These are phyloP conservation scores for Heliamphora exappendiculata DNA, from an alignment of 148 eudicot genomes.

Conservation along the genomic window DNA sequence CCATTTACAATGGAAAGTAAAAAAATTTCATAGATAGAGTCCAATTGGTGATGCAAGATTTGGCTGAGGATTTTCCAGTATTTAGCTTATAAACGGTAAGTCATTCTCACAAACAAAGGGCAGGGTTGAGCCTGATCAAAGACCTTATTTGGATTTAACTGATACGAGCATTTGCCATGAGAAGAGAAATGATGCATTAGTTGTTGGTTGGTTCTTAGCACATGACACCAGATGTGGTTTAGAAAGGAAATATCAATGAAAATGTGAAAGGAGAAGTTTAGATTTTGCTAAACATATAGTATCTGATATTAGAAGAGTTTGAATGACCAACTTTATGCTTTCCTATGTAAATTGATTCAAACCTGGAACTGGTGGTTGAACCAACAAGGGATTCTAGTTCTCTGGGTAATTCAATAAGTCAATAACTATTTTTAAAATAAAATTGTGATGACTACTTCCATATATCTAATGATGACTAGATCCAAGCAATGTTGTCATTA, in stretches of 20 bases:
- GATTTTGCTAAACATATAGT: not conserved
- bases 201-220: not conserved
- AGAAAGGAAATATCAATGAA: not conserved
- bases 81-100: not conserved
- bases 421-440: not conserved
- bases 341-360: not conserved
- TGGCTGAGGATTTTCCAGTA: no score
- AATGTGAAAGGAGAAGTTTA: not conserved
- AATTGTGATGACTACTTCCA: not conserved
- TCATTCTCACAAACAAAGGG: not conserved
- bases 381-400: not conserved
- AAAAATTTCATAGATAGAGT: no score
- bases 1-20: not conserved
- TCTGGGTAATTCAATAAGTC: not conserved
- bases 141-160: not conserved
- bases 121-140: not conserved
- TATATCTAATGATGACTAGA: not conserved
- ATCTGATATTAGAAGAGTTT: not conserved
- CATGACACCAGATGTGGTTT: not conserved
- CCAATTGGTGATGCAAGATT: no score
- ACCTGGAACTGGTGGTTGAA: not conserved
- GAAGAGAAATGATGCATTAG: not conserved
- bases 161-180: not conserved
- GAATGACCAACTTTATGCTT: not conserved
- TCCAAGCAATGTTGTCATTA: no score